These are phyloP conservation scores for Bertia moriformis DNA, from an alignment of 2,329 filamentous ascomycete species.

Conservation along the genomic window DNA sequence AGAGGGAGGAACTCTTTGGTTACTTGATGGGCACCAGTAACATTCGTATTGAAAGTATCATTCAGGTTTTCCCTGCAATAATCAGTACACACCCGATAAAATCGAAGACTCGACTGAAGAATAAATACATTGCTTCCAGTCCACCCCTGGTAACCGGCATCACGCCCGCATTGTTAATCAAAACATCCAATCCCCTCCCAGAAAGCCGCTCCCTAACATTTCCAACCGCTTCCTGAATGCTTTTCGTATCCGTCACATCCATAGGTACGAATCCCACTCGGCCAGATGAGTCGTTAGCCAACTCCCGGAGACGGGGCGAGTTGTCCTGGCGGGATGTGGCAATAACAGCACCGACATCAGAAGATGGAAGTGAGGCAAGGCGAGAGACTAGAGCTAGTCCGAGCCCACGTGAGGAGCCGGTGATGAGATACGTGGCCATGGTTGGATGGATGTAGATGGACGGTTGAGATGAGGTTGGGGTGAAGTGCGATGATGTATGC, in stretches of 20 bases:
- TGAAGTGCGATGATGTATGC: neutral
- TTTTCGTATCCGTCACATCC: neutral
- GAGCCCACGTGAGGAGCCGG: neutral
- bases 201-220: neutral
- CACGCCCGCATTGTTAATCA: slow-evolving; percentile 1
- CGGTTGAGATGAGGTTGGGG: neutral
- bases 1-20: neutral
- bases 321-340: neutral
- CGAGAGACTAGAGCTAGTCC: neutral
- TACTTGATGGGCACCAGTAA: neutral
- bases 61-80: neutral
- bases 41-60: neutral
- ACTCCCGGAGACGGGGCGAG: neutral
- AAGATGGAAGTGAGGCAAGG: neutral
- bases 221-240: neutral
- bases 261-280: neutral
- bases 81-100: neutral
- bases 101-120: neutral
- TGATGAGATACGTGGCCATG: neutral
- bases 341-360: neutral
- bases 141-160: neutral
- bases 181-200: neutral
- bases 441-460: neutral
- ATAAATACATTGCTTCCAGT: neutral
- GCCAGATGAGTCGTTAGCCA: neutral